Evolutionary conservation across 108 stramenopile genomes (phyloP).

Genomic region (Stephanodiscus triporus): DNA sequence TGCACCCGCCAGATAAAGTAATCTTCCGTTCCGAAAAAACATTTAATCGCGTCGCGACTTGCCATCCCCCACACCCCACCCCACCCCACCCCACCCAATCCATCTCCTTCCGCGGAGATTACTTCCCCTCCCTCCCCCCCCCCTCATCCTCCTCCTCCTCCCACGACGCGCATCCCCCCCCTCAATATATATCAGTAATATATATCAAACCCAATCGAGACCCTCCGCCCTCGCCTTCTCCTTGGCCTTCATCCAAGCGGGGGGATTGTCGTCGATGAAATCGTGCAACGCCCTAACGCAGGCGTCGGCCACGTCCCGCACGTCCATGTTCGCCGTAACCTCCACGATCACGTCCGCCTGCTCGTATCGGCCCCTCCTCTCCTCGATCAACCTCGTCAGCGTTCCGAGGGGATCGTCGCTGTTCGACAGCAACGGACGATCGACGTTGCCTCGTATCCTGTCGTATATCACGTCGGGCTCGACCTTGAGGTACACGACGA

Average conservation of each 20-base stretch:
- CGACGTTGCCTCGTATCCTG: conserved; percentile 67
- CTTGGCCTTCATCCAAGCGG: conserved; percentile 83
- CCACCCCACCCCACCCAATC: too few relatives aligned
- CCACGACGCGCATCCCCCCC: background rate
- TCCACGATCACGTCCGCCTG: conserved; percentile 85
- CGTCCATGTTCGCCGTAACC: conserved; percentile 60
- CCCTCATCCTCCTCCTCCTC: background rate
- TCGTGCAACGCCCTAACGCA: conserved; percentile 74
- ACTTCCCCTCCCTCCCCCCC: too few relatives aligned
- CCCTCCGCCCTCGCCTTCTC: conserved; percentile 52
- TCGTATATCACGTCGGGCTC: conserved; percentile 79
- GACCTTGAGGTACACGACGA: conserved; percentile 92
- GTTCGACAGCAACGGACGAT: conserved; percentile 86
- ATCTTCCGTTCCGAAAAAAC: too few relatives aligned
- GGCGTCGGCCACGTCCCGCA: conserved; percentile 53
- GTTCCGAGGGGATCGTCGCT: conserved; percentile 72
- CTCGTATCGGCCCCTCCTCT: conserved; percentile 68
- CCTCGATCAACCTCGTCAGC: conserved; percentile 61
- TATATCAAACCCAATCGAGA: background rate
- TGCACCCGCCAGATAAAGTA: too few relatives aligned
- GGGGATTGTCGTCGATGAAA: conserved; percentile 93
- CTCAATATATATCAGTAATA: background rate
- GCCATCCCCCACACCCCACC: too few relatives aligned
- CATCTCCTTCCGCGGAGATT: too few relatives aligned
- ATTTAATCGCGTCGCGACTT: too few relatives aligned